Base-by-base conservation (phyloP, 148 eudicot species). In the Fagopyrum tataricum region DNA sequence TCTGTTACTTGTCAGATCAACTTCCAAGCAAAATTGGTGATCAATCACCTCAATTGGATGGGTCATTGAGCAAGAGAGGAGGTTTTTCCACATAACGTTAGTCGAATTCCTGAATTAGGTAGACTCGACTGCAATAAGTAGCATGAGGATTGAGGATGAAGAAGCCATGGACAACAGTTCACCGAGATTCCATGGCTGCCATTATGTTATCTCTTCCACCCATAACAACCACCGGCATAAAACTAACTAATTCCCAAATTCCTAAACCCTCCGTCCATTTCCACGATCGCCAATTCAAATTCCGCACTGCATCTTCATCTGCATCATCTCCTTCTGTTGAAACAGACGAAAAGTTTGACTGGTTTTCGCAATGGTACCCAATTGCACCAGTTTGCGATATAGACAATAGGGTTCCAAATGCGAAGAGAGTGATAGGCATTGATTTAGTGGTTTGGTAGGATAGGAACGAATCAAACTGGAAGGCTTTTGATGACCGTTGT, bases 401-500 rank as follows among this genome's bases (percentile, higher is more conserved):
- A 7, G 97, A 89, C 78, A 89, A 86, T 78, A 86, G 92, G 76
- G 80, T 76, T 71, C 97, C 92, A 11, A 88, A 81, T 74, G 95
- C 81, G 4, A 92, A 81, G 74, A 85, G 66, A 42, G 85, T 89
- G n/a, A 7, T 92, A 55, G 95, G 95, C 0, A 46, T 89, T 8
- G 95, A 89, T 52, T 70, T 92, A 40, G 92, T 90, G 75, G 83
- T 88, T 24, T 88, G 95, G 95, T 89, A 95, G 95, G 95, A 89
- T 42, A 79, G 75, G 52, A 88, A 76, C 61, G 87, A 84, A 53
- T 72, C 21, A 44, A 73, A 51, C 15, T 92, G 95, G 97, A 88
- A 85, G 84, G 95, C 88, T 75, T 89, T 88, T 81, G 84, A 89
- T 66, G 97, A 92, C 78, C n/a, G 61, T 42, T 88, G 95, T 75